Evolutionary conservation across 2,329 filamentous ascomycete species (phyloP), one percentile per base, ranked within the genome.

Genomic region (Curvularia verruculosa): DNA sequence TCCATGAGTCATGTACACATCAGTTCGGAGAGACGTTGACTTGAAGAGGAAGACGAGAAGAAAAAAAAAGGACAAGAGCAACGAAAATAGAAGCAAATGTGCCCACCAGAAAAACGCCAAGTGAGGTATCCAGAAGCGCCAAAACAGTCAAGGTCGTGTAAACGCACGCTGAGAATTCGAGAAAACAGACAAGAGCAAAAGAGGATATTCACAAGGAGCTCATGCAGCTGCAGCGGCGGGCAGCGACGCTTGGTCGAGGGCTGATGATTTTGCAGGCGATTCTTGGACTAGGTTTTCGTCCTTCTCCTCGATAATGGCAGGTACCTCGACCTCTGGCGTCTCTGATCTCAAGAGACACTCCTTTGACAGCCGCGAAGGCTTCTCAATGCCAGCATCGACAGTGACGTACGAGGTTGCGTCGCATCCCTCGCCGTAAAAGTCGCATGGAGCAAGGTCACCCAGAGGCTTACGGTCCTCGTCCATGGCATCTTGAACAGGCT

Each of bases 401-500:
- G 73, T 76, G 29, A 76, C 73, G 49, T 73, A 74, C 2, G 64
- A 71, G 9, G 54, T 63, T 1, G 69, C 71, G 56, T 76, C 72
- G 29, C 75, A 69, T 0, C 76, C 77, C n/a, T 73, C 70, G 21
- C 58, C 75, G 52, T 78, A 79, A 61, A 75, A 79, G 18, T 78
- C 73, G 10, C 62, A 61, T n/a, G 74, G 67, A 9, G 61, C 64
- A 10, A 79, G 61, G 37, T 77, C 74, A 7, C 67, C 68, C 19
- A 79, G 57, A n/a, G 77, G 74, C 34, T 63, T 66, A 26, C 77
- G 72, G 34, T 78, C 77, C 54, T 78, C 73, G 43, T 77, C 74
- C 76, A 78, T 78, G 10, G 70, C 71, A 52, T 78, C 75, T n/a
- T 70, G 69, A 2, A 69, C 63, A 29, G 71, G 54, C 23, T 67